Base-by-base conservation (phyloP, 768 basidiomycete species). In the Boletus vinaceobasis region DNA sequence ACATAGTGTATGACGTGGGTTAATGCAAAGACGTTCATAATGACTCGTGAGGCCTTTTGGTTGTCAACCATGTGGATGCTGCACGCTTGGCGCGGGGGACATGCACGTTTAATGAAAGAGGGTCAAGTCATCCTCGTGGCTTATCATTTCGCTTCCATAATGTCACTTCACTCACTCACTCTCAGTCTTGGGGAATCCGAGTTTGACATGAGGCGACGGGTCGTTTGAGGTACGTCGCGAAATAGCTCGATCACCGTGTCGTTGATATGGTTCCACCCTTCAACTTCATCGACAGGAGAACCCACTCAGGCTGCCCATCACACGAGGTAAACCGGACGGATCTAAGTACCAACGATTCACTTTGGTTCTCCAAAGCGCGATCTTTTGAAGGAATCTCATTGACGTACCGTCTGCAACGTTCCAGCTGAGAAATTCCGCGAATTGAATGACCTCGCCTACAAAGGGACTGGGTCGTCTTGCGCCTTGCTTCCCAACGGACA, bases 271-370 rank as follows among this genome's bases (percentile, higher is more conserved):
- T 37, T 38, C 17, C 19, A 17, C 2, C 21, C 13, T 36, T 17
- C 13, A 36, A 29, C 1, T n/a, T 15, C 29, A 38, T 36, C 11
- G 1, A 19, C 14, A 36, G 21, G 17, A 46, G 49, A 29, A 14
- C 42, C 38, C 44, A 32, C 35, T n/a, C n/a, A n/a, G n/a, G n/a
- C 15, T 31, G 19, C 44, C 23, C 36, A 46, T 15, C 44, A 48
- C 57, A 57, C 44, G 60, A 52, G 49, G 54, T 45, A 7, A 51
- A 37, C 14, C 56, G 56, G 60, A 54, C 55, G 64, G 64, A 66
- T 56, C 60, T 52, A 40, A 39, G 17, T 39, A 15, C 42, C 5
- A 27, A 27, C 32, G n/a, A 26, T 36, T 42, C 52, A 49, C 52
- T 44, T 4, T 21, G 17, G 11, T 7, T 19, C 21, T 15, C 15